phyloP scores from a whole-genome alignment of 1,284 basidiomycete genomes.

The Kwoniella shivajii region DNA sequence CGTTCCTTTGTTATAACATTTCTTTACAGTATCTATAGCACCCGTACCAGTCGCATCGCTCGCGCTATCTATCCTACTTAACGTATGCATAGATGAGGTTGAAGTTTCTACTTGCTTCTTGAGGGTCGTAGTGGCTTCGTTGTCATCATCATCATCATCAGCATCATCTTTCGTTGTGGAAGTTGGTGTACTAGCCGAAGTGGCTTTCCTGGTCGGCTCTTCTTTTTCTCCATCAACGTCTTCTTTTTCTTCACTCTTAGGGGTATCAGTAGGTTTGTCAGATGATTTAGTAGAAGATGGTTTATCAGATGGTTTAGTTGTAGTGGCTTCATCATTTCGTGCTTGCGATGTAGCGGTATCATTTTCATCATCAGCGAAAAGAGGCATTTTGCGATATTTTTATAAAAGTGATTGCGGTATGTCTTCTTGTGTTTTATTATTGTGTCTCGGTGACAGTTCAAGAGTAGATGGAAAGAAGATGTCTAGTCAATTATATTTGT shows the following conservation, averaged over 20 bases:
- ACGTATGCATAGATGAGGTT: background rate
- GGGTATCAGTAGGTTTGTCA: no score
- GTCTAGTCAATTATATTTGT: no score
- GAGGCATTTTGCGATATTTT: no score
- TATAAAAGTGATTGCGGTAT: no score
- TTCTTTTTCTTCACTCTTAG: background rate
- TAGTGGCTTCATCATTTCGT: no score
- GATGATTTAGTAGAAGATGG: no score
- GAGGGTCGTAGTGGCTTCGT: background rate
- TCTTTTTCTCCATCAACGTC: background rate
- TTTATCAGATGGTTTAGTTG: no score
- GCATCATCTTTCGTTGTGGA: background rate
- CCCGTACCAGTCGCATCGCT: background rate
- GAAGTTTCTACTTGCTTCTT: background rate
- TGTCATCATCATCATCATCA: background rate
- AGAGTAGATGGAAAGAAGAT: no score
- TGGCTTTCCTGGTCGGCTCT: background rate
- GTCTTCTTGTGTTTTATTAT: no score
- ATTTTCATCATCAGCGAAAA: no score
- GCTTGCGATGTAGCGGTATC: no score
- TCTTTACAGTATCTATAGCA: constrained; percentile 2
- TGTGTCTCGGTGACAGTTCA: no score
- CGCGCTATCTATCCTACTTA: background rate
- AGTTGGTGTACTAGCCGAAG: background rate
- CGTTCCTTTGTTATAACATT: constrained; percentile 12